Percentiles rank a stretch among this genome's conserved stretches.
phyloP scores from a whole-genome alignment of 345 rosid genomes.

The Populus davidiana region DNA sequence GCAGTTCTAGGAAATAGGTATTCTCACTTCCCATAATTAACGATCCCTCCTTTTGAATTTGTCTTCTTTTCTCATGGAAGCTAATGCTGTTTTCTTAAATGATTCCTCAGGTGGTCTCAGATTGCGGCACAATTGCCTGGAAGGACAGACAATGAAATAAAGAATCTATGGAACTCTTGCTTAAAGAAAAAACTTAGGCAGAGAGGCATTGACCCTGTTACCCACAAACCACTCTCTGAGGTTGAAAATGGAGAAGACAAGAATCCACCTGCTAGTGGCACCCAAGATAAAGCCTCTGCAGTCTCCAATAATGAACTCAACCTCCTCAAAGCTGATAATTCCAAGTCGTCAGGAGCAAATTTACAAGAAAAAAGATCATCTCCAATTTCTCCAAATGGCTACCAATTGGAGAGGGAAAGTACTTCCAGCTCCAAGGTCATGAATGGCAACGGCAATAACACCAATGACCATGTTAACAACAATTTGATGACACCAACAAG shows the following conservation, averaged over 20 bases:
- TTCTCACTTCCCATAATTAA: neutral
- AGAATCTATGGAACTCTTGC: slow-evolving; percentile 38
- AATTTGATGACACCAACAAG: slow-evolving; percentile 21
- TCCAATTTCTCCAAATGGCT: slow-evolving; percentile 26
- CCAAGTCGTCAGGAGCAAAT: slow-evolving; percentile 1
- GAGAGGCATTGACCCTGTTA: slow-evolving; percentile 36
- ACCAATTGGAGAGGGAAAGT: slow-evolving; percentile 40
- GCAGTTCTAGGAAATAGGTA: slow-evolving; percentile 89
- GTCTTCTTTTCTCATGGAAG: too few species aligned
- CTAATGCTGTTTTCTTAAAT: neutral
- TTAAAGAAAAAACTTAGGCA: slow-evolving; percentile 34
- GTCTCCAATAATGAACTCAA: slow-evolving; percentile 25
- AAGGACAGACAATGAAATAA: slow-evolving; percentile 36
- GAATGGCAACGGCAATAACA: slow-evolving; percentile 14
- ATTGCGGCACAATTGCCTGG: slow-evolving; percentile 39
- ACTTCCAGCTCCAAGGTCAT: slow-evolving; percentile 40
- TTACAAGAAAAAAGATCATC: slow-evolving; percentile 18
- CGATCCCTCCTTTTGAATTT: neutral
- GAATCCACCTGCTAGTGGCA: slow-evolving; percentile 24
- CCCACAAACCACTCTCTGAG: slow-evolving; percentile 40
- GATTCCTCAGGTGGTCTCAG: slow-evolving; percentile 33
- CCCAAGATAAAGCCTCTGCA: slow-evolving; percentile 16
- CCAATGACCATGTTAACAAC: slow-evolving; percentile 9
- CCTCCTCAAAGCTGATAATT: slow-evolving; percentile 23
- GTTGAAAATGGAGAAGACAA: slow-evolving; percentile 50